phyloP scores from a whole-genome alignment of 2,329 filamentous ascomycete genomes.

The Ambrosiella cleistominuta region DNA sequence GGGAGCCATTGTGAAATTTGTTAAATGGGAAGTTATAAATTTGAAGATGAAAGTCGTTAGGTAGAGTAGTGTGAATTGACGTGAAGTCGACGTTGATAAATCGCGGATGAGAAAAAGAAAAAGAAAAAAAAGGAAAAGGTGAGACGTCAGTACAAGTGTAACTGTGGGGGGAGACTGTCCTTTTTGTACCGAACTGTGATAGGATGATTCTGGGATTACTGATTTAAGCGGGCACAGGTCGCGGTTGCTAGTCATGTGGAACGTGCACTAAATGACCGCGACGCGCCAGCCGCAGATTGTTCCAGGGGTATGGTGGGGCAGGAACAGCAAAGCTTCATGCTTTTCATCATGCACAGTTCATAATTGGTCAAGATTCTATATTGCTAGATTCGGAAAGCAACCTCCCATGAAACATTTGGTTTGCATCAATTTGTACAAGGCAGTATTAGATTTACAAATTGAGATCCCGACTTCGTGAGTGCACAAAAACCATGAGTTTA shows the following conservation, averaged over 20 bases:
- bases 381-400: slow-evolving; percentile 9
- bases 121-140: slow-evolving; percentile 29
- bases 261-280: slow-evolving; percentile 11
- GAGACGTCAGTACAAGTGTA: slow-evolving; percentile 19
- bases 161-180: slow-evolving; percentile 31
- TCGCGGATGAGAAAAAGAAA: slow-evolving; percentile 20
- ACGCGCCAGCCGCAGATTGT: slow-evolving; percentile 11
- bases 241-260: slow-evolving; percentile 9
- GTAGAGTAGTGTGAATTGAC: slow-evolving; percentile 4
- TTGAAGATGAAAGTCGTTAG: not conserved
- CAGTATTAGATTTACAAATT: too few relatives aligned
- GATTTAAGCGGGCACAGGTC: slow-evolving; percentile 25
- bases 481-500: too few relatives aligned
- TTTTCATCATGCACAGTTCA: too few relatives aligned
- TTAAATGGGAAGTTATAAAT: slow-evolving; percentile 16
- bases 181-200: slow-evolving; percentile 45
- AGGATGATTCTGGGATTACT: slow-evolving; percentile 27
- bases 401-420: not conserved
- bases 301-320: slow-evolving; percentile 8
- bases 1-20: slow-evolving; percentile 63
- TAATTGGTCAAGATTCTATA: not conserved
- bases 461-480: too few relatives aligned
- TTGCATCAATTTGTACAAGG: too few relatives aligned
- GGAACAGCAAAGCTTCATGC: too few relatives aligned
- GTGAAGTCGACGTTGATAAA: slow-evolving; percentile 14